phyloP scores from a whole-genome alignment of 257 asterid species.

The Petunia secreta region DNA sequence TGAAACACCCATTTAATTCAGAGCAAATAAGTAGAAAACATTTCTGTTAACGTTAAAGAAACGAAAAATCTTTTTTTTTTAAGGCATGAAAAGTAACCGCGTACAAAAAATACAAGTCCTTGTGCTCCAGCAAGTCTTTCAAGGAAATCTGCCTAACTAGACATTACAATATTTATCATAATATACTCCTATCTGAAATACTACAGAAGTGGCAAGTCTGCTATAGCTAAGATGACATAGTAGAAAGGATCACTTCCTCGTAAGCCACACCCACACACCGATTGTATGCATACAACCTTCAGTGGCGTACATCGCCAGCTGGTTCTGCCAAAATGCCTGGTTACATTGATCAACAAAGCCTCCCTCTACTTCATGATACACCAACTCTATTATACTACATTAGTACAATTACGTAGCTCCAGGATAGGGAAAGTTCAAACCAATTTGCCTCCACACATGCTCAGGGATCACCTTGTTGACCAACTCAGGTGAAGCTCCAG shows the following conservation, averaged over 20 bases:
- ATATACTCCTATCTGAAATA: conserved; percentile 35
- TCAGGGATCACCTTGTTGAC: conserved; percentile 55
- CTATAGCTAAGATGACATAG: conserved; percentile 41
- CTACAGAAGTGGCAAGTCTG: conserved; percentile 49
- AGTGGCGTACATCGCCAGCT: conserved; percentile 37
- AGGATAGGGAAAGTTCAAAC: conserved; percentile 34
- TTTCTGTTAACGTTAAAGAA: too few relatives aligned
- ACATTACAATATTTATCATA: conserved; percentile 35
- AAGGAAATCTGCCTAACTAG: conserved; percentile 40
- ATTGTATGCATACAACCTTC: conserved; percentile 48
- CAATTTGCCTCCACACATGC: conserved; percentile 46
- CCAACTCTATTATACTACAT: conserved; percentile 12
- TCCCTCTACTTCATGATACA: conserved; percentile 7
- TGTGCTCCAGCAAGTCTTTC: background rate
- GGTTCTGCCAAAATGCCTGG: conserved; percentile 35
- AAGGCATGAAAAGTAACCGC: background rate
- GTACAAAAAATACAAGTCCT: conserved; percentile 19
- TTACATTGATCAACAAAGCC: conserved; percentile 21
- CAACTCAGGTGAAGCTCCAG: conserved; percentile 82
- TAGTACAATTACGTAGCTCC: conserved; percentile 28
- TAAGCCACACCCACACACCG: conserved; percentile 32
- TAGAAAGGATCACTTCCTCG: conserved; percentile 40
- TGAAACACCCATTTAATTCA: too few relatives aligned
- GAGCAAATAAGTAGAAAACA: too few relatives aligned
- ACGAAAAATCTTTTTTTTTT: too few relatives aligned